These are phyloP conservation scores for Arabis alpina DNA, from an alignment of 345 rosid genomes.

Conservation along the genomic window DNA sequence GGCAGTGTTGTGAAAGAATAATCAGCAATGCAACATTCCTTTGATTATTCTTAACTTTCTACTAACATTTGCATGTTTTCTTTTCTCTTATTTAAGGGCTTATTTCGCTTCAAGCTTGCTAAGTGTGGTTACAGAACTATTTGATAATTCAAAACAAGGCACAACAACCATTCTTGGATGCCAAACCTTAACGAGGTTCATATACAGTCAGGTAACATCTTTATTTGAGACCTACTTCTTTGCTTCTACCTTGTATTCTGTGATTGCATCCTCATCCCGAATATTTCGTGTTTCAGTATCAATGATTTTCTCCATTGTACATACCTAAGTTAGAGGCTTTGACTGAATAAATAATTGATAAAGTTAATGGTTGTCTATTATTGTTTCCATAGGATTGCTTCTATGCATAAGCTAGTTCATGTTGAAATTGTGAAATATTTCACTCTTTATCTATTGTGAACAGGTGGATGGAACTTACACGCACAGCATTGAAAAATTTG, in stretches of 20 bases:
- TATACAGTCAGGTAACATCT: conserved; percentile 74
- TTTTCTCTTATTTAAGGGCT: conserved; percentile 55
- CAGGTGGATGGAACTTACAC: conserved; percentile 85
- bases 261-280: no score
- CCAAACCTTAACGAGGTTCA: conserved; percentile 81
- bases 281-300: background rate
- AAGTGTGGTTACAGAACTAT: conserved; percentile 72
- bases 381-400: background rate
- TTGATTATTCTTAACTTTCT: background rate
- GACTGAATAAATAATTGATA: background rate
- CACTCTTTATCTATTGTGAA: conserved; percentile 34
- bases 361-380: conserved; percentile 5
- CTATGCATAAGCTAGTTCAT: background rate
- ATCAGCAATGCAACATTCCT: background rate
- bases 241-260: no score
- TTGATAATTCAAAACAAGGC: conserved; percentile 76
- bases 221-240: background rate
- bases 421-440: conserved; percentile 8
- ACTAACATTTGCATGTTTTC: conserved; percentile 9
- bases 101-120: conserved; percentile 83
- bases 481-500: conserved; percentile 77
- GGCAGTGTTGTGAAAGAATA: background rate
- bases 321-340: background rate
- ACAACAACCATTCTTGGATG: conserved; percentile 73
- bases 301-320: background rate